phyloP scores from a whole-genome alignment of 2,329 filamentous ascomycete species.

The Piedraia hortae region DNA sequence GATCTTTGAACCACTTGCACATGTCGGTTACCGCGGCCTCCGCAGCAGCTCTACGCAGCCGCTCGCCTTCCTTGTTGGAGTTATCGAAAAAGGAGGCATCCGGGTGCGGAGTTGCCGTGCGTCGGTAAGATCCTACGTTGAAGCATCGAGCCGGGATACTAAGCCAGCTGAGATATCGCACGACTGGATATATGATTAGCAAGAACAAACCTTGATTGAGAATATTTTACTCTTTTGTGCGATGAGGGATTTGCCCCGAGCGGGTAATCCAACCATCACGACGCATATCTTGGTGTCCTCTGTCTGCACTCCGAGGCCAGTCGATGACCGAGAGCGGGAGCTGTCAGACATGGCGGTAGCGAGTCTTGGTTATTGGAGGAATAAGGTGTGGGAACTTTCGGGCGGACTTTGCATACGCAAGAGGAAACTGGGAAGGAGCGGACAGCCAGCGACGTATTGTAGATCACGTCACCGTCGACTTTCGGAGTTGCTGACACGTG shows the following conservation, averaged over 20 bases:
- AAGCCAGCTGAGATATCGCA: conserved; percentile 88
- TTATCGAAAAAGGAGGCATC: conserved; percentile 88
- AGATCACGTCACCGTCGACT: no score
- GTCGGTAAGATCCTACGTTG: conserved; percentile 91
- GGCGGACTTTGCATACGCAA: no score
- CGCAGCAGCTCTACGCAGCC: conserved; percentile 61
- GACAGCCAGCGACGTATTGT: no score
- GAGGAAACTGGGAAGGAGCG: no score
- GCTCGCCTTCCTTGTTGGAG: conserved; percentile 69
- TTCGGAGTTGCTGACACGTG: no score
- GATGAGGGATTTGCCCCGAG: conserved; percentile 88
- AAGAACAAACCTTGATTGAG: no score
- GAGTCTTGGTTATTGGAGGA: no score
- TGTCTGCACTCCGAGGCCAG: conserved; percentile 51
- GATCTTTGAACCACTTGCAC: conserved; percentile 64
- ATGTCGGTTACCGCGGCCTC: conserved; percentile 84
- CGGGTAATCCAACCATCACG: conserved; percentile 92
- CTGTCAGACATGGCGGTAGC: no score
- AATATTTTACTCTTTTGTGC: conserved; percentile 59
- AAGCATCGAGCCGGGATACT: conserved; percentile 84
- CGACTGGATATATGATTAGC: no score
- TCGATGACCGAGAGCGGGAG: conserved; percentile 14
- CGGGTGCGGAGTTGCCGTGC: conserved; percentile 67
- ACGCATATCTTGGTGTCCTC: conserved; percentile 95
- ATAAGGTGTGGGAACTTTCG: no score